Base-by-base conservation (phyloP, 352 stramenopile genomes). In the Plasmopara halstedii region DNA sequence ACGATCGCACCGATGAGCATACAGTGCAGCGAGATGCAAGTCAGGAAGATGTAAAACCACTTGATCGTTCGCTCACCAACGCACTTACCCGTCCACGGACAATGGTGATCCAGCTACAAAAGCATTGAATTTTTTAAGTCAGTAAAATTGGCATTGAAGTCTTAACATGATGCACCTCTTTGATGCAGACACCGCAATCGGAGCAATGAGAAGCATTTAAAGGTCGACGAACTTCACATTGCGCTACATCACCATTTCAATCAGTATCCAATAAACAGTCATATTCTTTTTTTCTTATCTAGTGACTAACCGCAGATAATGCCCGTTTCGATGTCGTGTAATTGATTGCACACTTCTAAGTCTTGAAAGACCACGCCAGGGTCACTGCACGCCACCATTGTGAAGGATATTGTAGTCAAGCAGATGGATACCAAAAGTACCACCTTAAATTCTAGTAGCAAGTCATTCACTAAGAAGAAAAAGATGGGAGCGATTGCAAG, bases 31-130 rank as follows among this genome's bases (percentile, higher is more conserved):
- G 69, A 74, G 59, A 92, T 78, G 52, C 57, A 64, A 15, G 53
- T 64, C 15, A 91, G 53, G 51, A 91, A 95, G 14, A 71, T 64
- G 62, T 93, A 89, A 48, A 95, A 95, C 65, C 60, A 83, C 31
- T 67, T 64, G 22, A 94, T 62, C 20, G 77, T 95, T 51, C 76
- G 63, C 52, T 85, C 68, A 42, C 83, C 85, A 17, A 95, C 79
- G 62, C 85, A 95, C 57, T 95, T 95, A 51, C 85, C 83, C 10
- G 87, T 96, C 83, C 86, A 96, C 18, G 87, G 87, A 50, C 87
- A 96, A 52, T 96, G 87, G 59, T 96, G 87, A 52, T 96, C 87
- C 52, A 96, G 62, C 78, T 92, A 15, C 6, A 50, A 27, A 21
- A 54, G 32, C 9, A 20, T 35, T 6, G 42, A 21, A 29, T n/a